These are phyloP conservation scores for Pulveroboletus ravenelii DNA, from an alignment of 768 basidiomycete genomes.

Conservation along the genomic window DNA sequence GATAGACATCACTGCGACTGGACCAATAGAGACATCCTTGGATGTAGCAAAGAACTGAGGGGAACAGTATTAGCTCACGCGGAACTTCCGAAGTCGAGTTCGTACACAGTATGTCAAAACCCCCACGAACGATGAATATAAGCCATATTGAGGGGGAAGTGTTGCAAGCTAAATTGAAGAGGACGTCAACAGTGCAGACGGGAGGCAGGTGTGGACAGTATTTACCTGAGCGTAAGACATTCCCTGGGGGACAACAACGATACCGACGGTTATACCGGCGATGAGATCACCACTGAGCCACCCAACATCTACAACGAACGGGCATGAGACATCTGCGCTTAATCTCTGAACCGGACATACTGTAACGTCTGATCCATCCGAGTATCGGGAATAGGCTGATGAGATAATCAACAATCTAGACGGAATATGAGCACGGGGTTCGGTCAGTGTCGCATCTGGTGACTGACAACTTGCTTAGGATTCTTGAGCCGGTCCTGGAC, in stretches of 20 bases:
- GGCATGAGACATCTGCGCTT: background rate
- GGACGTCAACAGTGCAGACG: background rate
- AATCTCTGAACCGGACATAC: conserved; percentile 36
- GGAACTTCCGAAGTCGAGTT: background rate
- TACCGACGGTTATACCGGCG: conserved; percentile 89
- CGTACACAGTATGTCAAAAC: conserved; percentile 78
- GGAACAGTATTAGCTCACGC: background rate
- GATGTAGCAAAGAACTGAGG: conserved; percentile 88
- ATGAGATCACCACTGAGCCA: conserved; percentile 87
- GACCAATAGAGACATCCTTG: conserved; percentile 99
- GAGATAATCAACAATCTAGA: conserved; percentile 61
- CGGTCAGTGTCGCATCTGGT: no score
- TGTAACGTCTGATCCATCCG: conserved; percentile 84
- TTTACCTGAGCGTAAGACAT: conserved; percentile 82
- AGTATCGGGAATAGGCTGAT: conserved; percentile 77
- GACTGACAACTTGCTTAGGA: conserved; percentile 47
- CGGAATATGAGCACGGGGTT: background rate
- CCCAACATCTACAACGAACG: conserved; percentile 46
- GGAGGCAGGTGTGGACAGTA: background rate
- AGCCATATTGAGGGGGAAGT: conserved; percentile 80
- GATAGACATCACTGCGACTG: conserved; percentile 97
- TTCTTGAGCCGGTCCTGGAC: conserved; percentile 36
- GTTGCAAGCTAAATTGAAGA: conserved; percentile 61
- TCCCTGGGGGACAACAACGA: conserved; percentile 91
- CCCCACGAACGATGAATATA: conserved; percentile 92